phyloP scores from a whole-genome alignment of 306 rosid species.

The Casuarina equisetifolia region DNA sequence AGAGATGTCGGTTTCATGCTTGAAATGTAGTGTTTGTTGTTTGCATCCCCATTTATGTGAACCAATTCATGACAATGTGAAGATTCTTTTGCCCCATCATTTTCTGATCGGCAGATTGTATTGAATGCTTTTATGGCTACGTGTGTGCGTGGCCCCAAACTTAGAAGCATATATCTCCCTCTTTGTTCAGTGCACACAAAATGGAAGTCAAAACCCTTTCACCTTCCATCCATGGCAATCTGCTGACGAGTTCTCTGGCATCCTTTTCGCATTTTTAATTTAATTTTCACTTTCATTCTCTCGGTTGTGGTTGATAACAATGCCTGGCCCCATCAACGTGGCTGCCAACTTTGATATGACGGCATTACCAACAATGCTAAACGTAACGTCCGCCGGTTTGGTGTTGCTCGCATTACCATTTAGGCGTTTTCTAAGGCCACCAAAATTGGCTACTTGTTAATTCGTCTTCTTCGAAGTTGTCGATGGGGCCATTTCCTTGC shows the following conservation, averaged over 20 bases:
- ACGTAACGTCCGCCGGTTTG: background rate
- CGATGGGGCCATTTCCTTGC: too few species aligned
- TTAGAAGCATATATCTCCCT: too few species aligned
- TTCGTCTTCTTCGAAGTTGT: too few species aligned
- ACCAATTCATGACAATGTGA: background rate
- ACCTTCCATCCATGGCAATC: background rate
- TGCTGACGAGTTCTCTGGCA: background rate
- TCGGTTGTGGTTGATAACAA: background rate
- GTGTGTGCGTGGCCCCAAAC: background rate
- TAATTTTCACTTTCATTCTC: background rate
- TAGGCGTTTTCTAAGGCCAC: background rate
- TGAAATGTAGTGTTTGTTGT: background rate
- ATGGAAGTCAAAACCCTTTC: too few species aligned
- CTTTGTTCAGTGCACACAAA: too few species aligned
- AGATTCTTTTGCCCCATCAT: background rate
- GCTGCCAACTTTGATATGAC: background rate
- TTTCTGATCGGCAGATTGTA: background rate
- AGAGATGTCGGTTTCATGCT: conserved; percentile 17
- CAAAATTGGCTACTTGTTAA: background rate
- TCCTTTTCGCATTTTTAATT: background rate
- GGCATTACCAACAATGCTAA: background rate
- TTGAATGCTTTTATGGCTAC: background rate
- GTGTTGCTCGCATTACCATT: background rate
- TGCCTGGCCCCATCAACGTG: background rate
- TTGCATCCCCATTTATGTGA: background rate